phyloP scores from a whole-genome alignment of 306 rosid species.

The Prunus kanzakura region DNA sequence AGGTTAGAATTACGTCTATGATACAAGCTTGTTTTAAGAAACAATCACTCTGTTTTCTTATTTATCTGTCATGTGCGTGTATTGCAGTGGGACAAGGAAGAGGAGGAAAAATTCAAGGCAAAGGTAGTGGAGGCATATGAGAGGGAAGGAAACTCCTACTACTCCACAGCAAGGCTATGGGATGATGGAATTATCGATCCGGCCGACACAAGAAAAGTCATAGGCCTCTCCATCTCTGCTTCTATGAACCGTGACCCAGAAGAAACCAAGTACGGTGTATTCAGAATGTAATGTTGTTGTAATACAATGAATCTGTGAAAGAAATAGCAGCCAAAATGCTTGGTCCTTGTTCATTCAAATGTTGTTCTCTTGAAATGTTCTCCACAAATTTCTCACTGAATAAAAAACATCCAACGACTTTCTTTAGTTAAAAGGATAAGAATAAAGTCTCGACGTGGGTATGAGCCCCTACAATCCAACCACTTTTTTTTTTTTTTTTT shows the following conservation, averaged over 20 bases:
- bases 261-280: conserved; percentile 84
- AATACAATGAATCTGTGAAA: conserved; percentile 5
- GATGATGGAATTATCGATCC: conserved; percentile 97
- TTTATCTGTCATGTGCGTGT: not conserved
- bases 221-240: conserved; percentile 78
- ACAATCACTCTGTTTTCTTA: conserved; percentile 18
- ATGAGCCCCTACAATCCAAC: not conserved
- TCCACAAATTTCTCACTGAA: not conserved
- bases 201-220: conserved; percentile 80
- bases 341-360: conserved; percentile 8
- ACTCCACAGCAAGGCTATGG: conserved; percentile 94
- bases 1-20: conserved; percentile 40
- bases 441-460: no score
- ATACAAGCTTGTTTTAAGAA: not conserved
- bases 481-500: no score
- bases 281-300: conserved; percentile 58
- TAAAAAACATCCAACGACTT: no score
- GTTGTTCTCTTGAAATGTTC: not conserved
- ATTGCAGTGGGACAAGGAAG: conserved; percentile 80
- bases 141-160: conserved; percentile 82
- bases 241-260: conserved; percentile 60
- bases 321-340: conserved; percentile 4
- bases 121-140: conserved; percentile 81
- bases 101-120: conserved; percentile 75
- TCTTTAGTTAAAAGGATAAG: no score